Percentiles rank a stretch among this genome's conserved stretches.
These are phyloP conservation scores for Jaltomata sinuosa DNA, from an alignment of 257 asterid genomes.

Conservation along the genomic window DNA sequence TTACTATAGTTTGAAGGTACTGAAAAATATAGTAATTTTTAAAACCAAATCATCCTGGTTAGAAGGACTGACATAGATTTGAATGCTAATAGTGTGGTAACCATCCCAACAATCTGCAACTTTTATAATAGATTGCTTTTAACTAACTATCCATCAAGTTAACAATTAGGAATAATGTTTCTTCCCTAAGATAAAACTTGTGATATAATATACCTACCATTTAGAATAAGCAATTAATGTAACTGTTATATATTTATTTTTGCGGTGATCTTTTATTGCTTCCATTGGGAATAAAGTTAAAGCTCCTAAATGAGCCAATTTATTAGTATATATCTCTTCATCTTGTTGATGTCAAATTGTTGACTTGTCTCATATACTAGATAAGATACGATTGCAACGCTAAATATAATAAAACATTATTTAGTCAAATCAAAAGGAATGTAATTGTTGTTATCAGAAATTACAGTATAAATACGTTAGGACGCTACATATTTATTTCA, in stretches of 20 bases:
- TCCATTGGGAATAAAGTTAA: not conserved
- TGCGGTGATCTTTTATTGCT: not conserved
- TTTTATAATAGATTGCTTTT: too few species aligned
- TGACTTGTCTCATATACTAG: not conserved
- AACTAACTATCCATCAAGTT: too few species aligned
- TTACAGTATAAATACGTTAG: not conserved
- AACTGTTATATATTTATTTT: not conserved
- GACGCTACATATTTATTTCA: not conserved
- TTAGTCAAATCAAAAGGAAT: not conserved
- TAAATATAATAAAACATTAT: not conserved
- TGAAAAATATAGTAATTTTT: too few species aligned
- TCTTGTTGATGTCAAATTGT: not conserved
- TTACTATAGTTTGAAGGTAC: too few species aligned
- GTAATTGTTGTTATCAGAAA: not conserved
- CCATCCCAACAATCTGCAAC: too few species aligned
- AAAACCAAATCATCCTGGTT: too few species aligned
- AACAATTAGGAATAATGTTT: too few species aligned
- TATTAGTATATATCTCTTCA: not conserved
- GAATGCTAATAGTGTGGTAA: too few species aligned
- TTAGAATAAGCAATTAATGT: not conserved
- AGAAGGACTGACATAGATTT: too few species aligned
- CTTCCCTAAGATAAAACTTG: too few species aligned
- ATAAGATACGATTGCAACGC: not conserved
- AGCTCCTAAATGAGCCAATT: not conserved
- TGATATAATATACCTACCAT: too few species aligned